Evolutionary conservation across 129 eudicot species (phyloP), one percentile per base, ranked within the genome.

Genomic region (Flaveria robusta): DNA sequence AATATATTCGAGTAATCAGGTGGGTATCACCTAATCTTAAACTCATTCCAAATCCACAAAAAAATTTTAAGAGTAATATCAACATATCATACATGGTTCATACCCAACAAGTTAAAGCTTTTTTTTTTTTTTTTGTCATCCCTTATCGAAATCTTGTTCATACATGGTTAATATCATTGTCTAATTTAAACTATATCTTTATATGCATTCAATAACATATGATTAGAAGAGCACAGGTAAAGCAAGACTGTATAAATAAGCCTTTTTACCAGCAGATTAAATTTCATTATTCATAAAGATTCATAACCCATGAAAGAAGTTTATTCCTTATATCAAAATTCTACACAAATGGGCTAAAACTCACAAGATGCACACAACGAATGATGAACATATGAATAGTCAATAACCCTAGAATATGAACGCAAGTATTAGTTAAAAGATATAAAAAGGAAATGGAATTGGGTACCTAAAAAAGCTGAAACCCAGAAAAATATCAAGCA

Each of bases 351-450:
- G 78, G 74, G 37, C 79, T 69, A 80, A 69, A 74, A 18, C 82
- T 78, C 67, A 76, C 74, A 77, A 52, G 31, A 72, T 81, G 79
- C 85, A 79, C 80, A 81, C 8, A 15, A 20, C 63, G 43, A 73
- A 51, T 39, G 74, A 56, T 12, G 45, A 77, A 80, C 66, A 16
- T 80, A 58, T 67, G 82, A 78, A 70, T 37, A 77, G 65, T 78
- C 47, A 85, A 82, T 82, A 55, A 86, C 84, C 82, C 79, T 83
- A 80, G 77, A 74, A 77, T 74, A 75, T 78, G 63, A 77, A 63
- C 68, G 56, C 67, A 62, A 58, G 81, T 66, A 63, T 63, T 63
- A 63, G 45, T 31, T 63, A 63, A 73, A 70, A 80, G 66, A 50
- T 73, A 68, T 66, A 72, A 70, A 77, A 56, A 70, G 62, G 14